These are phyloP conservation scores for Orbilia ellipsospora DNA, from an alignment of 2,329 filamentous ascomycete genomes.

Conservation along the genomic window DNA sequence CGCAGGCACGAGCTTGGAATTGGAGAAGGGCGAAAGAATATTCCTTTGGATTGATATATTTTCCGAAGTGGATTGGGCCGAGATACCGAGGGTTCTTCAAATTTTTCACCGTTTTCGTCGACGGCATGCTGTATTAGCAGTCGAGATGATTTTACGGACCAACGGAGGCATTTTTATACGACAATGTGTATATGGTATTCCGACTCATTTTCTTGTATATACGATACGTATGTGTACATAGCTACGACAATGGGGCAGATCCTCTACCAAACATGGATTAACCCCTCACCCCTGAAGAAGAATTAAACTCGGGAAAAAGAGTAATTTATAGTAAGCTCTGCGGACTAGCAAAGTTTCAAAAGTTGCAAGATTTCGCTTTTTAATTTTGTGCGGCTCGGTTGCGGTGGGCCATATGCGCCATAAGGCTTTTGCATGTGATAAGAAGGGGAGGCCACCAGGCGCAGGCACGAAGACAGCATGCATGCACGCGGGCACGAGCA, in stretches of 20 bases:
- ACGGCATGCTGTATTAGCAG: background rate
- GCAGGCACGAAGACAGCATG: background rate
- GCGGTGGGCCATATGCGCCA: slow-evolving; percentile 14
- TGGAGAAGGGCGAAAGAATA: background rate
- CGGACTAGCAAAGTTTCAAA: background rate
- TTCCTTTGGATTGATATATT: background rate
- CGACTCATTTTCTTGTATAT: too few relatives aligned
- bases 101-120: slow-evolving; percentile 31
- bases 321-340: background rate
- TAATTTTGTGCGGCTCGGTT: slow-evolving; percentile 13
- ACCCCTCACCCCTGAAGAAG: background rate
- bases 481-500: background rate
- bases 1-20: slow-evolving; percentile 11
- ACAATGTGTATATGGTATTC: background rate
- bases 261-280: slow-evolving; percentile 8
- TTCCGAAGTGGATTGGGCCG: slow-evolving; percentile 7
- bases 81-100: slow-evolving; percentile 25
- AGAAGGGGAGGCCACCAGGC: background rate
- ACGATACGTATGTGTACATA: background rate
- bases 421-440: slow-evolving; percentile 52
- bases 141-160: slow-evolving; percentile 23
- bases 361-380: too few relatives aligned
- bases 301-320: slow-evolving; percentile 17
- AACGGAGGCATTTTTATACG: slow-evolving; percentile 15
- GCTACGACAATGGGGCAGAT: slow-evolving; percentile 2